phyloP scores from a whole-genome alignment of 129 eudicot species.

The Artemisia annua region DNA sequence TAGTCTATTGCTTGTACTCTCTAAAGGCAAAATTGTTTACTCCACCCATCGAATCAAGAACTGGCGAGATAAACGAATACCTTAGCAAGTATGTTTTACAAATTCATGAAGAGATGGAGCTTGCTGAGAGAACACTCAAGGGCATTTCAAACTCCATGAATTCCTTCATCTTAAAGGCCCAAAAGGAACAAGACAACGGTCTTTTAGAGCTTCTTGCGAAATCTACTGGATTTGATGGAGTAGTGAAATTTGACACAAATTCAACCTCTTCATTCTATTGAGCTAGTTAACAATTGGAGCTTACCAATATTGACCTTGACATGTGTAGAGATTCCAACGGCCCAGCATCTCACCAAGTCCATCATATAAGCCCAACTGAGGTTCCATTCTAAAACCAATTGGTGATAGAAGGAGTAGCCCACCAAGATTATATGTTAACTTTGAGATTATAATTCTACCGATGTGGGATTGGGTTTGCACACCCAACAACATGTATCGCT shows the following conservation, averaged over 20 bases:
- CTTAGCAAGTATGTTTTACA: neutral
- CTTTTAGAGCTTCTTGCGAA: neutral
- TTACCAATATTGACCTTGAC: slow-evolving; percentile 16
- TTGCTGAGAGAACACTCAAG: neutral
- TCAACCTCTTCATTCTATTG: neutral
- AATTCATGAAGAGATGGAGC: neutral
- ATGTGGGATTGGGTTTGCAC: too few relatives aligned
- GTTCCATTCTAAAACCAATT: too few relatives aligned
- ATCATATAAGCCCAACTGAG: too few relatives aligned
- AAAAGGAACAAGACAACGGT: neutral
- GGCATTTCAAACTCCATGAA: slow-evolving; percentile 8
- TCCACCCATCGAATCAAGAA: neutral
- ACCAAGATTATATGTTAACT: too few relatives aligned
- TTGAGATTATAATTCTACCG: too few relatives aligned
- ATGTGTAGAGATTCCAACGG: too few relatives aligned
- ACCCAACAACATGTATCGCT: slow-evolving; percentile 14
- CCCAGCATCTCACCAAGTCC: too few relatives aligned
- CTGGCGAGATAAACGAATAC: neutral
- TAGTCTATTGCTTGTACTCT: neutral
- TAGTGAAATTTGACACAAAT: neutral
- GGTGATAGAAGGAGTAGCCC: too few relatives aligned
- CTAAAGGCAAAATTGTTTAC: neutral
- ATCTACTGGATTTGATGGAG: neutral
- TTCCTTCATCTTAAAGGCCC: neutral
- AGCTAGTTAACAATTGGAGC: slow-evolving; percentile 19